These are phyloP conservation scores for Acrocalymma vagum DNA, from an alignment of 2,329 filamentous ascomycete species.

Conservation along the genomic window DNA sequence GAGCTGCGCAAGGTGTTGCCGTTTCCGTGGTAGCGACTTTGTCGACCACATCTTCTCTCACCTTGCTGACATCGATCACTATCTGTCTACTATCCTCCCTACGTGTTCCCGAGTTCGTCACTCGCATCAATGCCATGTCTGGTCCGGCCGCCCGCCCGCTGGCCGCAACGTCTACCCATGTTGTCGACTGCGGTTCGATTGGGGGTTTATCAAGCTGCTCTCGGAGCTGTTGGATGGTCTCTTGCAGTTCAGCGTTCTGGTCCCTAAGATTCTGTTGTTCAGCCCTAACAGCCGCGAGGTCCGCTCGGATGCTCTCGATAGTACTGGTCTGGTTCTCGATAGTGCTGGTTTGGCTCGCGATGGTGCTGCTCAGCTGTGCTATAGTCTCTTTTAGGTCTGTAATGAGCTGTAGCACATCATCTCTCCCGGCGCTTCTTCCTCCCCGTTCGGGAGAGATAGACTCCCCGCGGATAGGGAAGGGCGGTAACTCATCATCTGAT, in stretches of 20 bases:
- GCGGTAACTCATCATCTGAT: too few relatives aligned
- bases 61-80: constrained; percentile 7
- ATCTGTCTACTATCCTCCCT: too few relatives aligned
- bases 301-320: background rate
- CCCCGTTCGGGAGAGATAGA: too few relatives aligned
- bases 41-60: constrained; percentile 4
- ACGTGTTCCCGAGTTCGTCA: too few relatives aligned
- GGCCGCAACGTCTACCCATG: constrained; percentile 11
- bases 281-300: background rate
- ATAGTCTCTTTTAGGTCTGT: too few relatives aligned
- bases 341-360: too few relatives aligned
- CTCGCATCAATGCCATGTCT: too few relatives aligned
- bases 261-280: constrained; percentile 7
- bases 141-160: too few relatives aligned
- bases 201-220: constrained; percentile 11
- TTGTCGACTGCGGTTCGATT: constrained; percentile 7
- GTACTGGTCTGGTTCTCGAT: constrained; percentile 1
- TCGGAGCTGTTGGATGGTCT: constrained; percentile 2
- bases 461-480: too few relatives aligned
- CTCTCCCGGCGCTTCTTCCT: too few relatives aligned
- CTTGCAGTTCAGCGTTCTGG: constrained; percentile 1
- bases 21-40: constrained; percentile 11
- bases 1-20: constrained; percentile 9
- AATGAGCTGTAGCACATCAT: too few relatives aligned
- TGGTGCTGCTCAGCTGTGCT: too few relatives aligned